These are phyloP conservation scores for Ceratocystis lukuohia DNA, from an alignment of 2,329 filamentous ascomycete species.

Conservation along the genomic window DNA sequence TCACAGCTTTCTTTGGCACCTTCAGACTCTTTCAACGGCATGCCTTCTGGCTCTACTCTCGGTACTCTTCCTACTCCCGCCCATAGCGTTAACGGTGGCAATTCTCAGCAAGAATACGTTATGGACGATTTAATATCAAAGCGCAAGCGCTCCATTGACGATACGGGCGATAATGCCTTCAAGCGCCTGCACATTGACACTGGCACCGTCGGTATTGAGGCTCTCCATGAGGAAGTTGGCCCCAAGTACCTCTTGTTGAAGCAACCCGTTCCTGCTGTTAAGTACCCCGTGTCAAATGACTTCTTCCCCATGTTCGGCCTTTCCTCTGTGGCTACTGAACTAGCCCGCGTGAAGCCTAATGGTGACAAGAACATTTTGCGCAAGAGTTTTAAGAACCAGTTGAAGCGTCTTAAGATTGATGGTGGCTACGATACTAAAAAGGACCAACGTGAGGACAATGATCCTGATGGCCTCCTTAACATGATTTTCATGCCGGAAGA, in stretches of 20 bases:
- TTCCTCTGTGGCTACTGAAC: constrained; percentile 43
- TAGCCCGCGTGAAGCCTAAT: constrained; percentile 50
- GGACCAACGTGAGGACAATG: constrained; percentile 39
- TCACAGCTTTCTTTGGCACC: constrained; percentile 46
- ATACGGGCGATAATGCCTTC: constrained; percentile 40
- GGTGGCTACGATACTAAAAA: constrained; percentile 50
- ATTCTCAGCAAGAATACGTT: constrained; percentile 26
- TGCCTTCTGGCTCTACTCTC: constrained; percentile 33
- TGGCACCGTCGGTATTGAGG: constrained; percentile 44
- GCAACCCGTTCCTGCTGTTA: constrained; percentile 1
- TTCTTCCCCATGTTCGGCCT: constrained; percentile 47
- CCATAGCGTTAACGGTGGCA: constrained; percentile 47
- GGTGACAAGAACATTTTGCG: constrained; percentile 54
- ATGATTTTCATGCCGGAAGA: constrained; percentile 41
- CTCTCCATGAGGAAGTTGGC: constrained; percentile 53
- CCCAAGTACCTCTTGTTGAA: constrained; percentile 54
- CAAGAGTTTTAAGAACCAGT: constrained; percentile 56
- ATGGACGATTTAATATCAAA: constrained; percentile 43
- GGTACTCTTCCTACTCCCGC: constrained; percentile 48
- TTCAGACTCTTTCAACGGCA: constrained; percentile 39
- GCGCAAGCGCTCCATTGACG: constrained; percentile 47
- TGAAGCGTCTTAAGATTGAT: constrained; percentile 48
- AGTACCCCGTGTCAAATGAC: constrained; percentile 33
- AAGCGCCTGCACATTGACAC: constrained; percentile 50
- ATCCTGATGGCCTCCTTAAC: constrained; percentile 39